phyloP scores from a whole-genome alignment of 164 flowering plant species.

The Nelumbo lutea region DNA sequence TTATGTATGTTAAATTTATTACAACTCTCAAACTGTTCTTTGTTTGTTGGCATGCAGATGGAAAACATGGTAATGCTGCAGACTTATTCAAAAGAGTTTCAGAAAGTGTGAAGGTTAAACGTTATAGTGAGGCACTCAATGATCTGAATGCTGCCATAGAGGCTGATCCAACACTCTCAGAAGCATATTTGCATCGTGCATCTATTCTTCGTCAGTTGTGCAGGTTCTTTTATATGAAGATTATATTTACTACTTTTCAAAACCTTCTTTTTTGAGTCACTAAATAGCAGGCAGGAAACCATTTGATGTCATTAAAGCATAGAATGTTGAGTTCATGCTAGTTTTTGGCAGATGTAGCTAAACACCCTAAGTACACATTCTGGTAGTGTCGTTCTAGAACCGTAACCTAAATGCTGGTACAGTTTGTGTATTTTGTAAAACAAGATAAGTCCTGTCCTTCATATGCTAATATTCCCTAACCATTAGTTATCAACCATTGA shows the following conservation, averaged over 20 bases:
- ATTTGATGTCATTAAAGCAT: background rate
- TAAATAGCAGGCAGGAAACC: background rate
- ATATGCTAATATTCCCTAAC: too few relatives aligned
- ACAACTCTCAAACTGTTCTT: background rate
- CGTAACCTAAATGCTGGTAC: too few relatives aligned
- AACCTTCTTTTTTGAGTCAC: background rate
- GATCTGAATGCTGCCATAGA: slow-evolving; percentile 88
- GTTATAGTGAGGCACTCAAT: slow-evolving; percentile 71
- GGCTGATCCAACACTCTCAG: slow-evolving; percentile 80
- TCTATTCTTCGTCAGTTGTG: slow-evolving; percentile 76
- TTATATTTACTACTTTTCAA: background rate
- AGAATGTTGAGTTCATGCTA: background rate
- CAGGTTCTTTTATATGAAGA: slow-evolving; percentile 45
- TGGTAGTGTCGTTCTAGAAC: background rate
- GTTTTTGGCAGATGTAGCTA: background rate
- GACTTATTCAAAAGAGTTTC: slow-evolving; percentile 73
- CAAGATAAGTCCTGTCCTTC: too few relatives aligned
- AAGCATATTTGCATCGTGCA: slow-evolving; percentile 74
- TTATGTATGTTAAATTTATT: background rate
- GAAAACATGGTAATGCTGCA: slow-evolving; percentile 46
- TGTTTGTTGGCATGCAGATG: slow-evolving; percentile 42
- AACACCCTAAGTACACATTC: background rate
- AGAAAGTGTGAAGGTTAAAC: slow-evolving; percentile 62
- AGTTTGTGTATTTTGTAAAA: too few relatives aligned
- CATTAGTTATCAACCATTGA: too few relatives aligned